Evolutionary conservation across 2,329 filamentous ascomycete species (phyloP).

Genomic region (Ascochyta koolunga): DNA sequence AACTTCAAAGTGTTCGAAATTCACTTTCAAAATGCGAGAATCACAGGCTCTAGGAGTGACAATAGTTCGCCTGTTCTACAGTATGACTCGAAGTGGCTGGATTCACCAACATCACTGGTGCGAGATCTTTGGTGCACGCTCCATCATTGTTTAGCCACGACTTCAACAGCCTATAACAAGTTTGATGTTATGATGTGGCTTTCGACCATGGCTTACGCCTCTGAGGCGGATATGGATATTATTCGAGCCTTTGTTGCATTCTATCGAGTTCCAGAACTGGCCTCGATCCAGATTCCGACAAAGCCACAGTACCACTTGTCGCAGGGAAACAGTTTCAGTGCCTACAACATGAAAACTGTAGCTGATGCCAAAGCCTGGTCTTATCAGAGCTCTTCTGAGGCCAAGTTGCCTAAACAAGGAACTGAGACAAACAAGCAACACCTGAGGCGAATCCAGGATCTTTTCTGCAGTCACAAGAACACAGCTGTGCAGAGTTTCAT

Average conservation of each 20-base stretch:
- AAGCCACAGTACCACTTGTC: conserved; percentile 7
- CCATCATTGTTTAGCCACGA: conserved; percentile 19
- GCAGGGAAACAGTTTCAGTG: conserved; percentile 12
- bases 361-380: not conserved
- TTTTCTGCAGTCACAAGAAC: conserved; percentile 10
- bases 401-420: conserved; percentile 12
- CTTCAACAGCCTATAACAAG: conserved; percentile 5
- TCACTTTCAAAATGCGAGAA: conserved; percentile 11
- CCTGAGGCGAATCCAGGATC: conserved; percentile 4
- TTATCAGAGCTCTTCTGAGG: conserved; percentile 22
- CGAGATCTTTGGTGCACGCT: conserved; percentile 29
- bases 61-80: conserved; percentile 12
- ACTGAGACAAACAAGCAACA: conserved; percentile 21
- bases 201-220: conserved; percentile 32
- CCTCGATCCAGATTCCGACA: conserved; percentile 16
- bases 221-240: conserved; percentile 26
- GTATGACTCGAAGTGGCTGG: conserved; percentile 34
- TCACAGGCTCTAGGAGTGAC: conserved; percentile 1
- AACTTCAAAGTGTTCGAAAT: conserved; percentile 12
- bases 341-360: not conserved
- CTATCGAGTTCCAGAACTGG: conserved; percentile 15
- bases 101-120: conserved; percentile 11
- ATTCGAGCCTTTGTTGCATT: conserved; percentile 34
- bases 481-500: conserved; percentile 20
- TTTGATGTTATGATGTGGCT: conserved; percentile 36